Percentiles rank a stretch among this genome's conserved stretches.
Conservation (phyloP, 805 yeast genomes). For the Cyberlindnera petersonii region DNA sequence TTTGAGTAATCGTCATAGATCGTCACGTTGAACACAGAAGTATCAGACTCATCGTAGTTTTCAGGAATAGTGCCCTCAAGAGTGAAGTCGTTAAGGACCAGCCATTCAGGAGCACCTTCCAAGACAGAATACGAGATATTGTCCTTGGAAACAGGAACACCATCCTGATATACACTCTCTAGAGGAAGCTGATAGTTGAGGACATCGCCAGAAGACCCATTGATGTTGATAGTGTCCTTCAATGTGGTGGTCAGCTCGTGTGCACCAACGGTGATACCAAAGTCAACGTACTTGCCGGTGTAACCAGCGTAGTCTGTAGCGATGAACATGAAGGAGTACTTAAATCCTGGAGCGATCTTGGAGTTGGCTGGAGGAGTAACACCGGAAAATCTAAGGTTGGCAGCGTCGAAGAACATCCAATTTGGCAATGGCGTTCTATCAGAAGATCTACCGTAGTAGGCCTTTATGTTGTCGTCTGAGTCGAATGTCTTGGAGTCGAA, state of each 20-base stretch:
- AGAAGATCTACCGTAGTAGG: slow-evolving; percentile 76
- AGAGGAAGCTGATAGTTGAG: slow-evolving; percentile 61
- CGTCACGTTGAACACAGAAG: slow-evolving; percentile 45
- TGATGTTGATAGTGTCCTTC: slow-evolving; percentile 52
- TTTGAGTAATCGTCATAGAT: slow-evolving; percentile 60
- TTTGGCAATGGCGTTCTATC: slow-evolving; percentile 87
- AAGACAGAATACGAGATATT: slow-evolving; percentile 54
- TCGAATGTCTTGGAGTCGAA: slow-evolving; percentile 62
- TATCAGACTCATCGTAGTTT: slow-evolving; percentile 32
- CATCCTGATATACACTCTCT: slow-evolving; percentile 61
- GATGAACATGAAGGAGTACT: slow-evolving; percentile 64
- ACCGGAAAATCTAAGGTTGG: slow-evolving; percentile 69
- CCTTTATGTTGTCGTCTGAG: slow-evolving; percentile 48
- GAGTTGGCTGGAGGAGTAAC: slow-evolving; percentile 86
- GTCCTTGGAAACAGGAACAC: slow-evolving; percentile 37
- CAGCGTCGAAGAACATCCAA: slow-evolving; percentile 73
- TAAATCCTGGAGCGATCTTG: slow-evolving; percentile 79
- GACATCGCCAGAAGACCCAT: slow-evolving; percentile 60
- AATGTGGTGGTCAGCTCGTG: slow-evolving; percentile 71
- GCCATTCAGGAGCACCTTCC: slow-evolving; percentile 58
- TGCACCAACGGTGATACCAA: slow-evolving; percentile 80
- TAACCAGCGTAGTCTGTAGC: slow-evolving; percentile 77
- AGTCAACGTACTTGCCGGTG: slow-evolving; percentile 65
- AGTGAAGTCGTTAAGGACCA: slow-evolving; percentile 40
- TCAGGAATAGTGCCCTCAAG: slow-evolving; percentile 57